These are phyloP conservation scores for Leccinum ochraceum DNA, from an alignment of 768 basidiomycete species.

Conservation along the genomic window DNA sequence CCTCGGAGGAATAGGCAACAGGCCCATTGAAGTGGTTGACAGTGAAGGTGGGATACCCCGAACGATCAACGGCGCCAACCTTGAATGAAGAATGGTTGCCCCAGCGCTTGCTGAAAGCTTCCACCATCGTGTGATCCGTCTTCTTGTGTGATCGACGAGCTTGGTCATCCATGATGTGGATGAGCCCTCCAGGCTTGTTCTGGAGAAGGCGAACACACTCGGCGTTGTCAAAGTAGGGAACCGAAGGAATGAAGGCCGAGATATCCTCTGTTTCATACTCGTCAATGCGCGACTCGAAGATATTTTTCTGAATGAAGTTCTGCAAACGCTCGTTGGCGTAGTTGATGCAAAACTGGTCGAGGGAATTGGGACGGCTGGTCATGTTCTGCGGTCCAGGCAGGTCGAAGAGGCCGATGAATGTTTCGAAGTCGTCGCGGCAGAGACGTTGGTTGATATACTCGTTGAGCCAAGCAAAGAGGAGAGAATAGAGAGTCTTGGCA, in stretches of 20 bases:
- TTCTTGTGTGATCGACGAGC: too few species aligned
- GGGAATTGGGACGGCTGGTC: slow-evolving; percentile 82
- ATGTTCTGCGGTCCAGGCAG: slow-evolving; percentile 93
- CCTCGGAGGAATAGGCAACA: slow-evolving; percentile 89
- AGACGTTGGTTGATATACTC: slow-evolving; percentile 95
- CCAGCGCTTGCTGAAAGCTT: slow-evolving; percentile 82
- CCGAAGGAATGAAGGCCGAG: slow-evolving; percentile 60
- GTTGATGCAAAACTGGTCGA: slow-evolving; percentile 97
- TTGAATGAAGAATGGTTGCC: slow-evolving; percentile 93
- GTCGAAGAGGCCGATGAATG: slow-evolving; percentile 93
- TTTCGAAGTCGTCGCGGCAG: slow-evolving; percentile 89
- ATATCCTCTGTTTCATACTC: slow-evolving; percentile 89
- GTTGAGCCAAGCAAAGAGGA: slow-evolving; percentile 95
- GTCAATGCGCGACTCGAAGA: slow-evolving; percentile 79
- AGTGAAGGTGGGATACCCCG: slow-evolving; percentile 84
- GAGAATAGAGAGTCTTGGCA: slow-evolving; percentile 89
- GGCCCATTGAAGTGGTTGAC: slow-evolving; percentile 91
- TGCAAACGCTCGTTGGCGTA: slow-evolving; percentile 94
- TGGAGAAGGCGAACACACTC: slow-evolving; percentile 88
- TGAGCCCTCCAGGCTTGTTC: slow-evolving; percentile 35
- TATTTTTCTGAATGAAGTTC: slow-evolving; percentile 71
- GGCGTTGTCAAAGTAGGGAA: slow-evolving; percentile 87
- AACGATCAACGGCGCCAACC: slow-evolving; percentile 68
- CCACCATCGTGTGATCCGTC: too few species aligned
- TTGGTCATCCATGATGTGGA: too few species aligned